phyloP scores from a whole-genome alignment of 148 eudicot genomes.

The Rhododendron vialii region DNA sequence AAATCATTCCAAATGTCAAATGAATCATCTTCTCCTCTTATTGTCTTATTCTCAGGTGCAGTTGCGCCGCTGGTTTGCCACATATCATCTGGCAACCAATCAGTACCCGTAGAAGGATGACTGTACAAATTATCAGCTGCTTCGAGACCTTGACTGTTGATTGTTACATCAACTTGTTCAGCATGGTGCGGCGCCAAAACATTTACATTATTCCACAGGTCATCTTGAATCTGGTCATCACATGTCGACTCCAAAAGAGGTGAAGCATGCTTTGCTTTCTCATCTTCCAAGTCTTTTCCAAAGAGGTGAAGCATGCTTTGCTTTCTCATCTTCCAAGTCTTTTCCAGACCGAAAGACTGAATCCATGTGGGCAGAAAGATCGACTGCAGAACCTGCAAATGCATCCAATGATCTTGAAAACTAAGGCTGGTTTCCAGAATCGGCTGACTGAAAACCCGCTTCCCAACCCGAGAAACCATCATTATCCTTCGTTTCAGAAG shows the following conservation, averaged over 20 bases:
- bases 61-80: constrained; percentile 20
- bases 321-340: constrained; percentile 22
- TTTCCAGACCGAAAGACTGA: constrained; percentile 33
- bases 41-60: constrained; percentile 17
- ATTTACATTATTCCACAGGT: constrained; percentile 21
- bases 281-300: too few relatives aligned
- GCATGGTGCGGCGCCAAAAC: constrained; percentile 16
- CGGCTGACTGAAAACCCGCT: constrained; percentile 73
- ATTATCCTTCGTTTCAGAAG: constrained; percentile 26
- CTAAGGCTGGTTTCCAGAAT: constrained; percentile 18
- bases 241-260: constrained; percentile 17
- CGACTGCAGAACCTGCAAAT: constrained; percentile 20
- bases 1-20: constrained; percentile 50
- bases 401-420: constrained; percentile 16
- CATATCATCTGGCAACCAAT: constrained; percentile 37
- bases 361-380: constrained; percentile 39
- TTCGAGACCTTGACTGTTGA: constrained; percentile 16
- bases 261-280: constrained; percentile 18
- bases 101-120: constrained; percentile 25
- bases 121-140: constrained; percentile 12
- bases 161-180: constrained; percentile 27
- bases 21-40: constrained; percentile 26
- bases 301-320: constrained; percentile 16
- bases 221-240: constrained; percentile 26
- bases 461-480: constrained; percentile 64